Evolutionary conservation across 352 stramenopile genomes (phyloP).

Genomic region (Phytophthora cryptogea): DNA sequence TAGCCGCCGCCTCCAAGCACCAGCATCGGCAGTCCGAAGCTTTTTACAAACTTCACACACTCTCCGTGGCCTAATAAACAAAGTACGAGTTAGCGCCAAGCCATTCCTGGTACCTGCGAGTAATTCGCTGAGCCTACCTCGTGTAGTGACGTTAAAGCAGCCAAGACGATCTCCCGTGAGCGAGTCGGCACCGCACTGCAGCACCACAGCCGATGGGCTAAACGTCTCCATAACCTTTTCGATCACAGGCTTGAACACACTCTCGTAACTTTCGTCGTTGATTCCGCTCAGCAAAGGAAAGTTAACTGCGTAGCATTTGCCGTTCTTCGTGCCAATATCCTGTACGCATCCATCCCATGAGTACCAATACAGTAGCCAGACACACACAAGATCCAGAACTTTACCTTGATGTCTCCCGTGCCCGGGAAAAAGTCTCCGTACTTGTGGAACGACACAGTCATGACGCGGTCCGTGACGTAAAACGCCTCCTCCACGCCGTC

Average conservation of each 20-base stretch:
- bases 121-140: slow-evolving; percentile 79
- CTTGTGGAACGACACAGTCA: slow-evolving; percentile 99
- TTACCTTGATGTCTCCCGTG: slow-evolving; percentile 89
- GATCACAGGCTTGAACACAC: slow-evolving; percentile 98
- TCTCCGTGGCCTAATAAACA: slow-evolving; percentile 44
- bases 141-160: slow-evolving; percentile 97
- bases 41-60: slow-evolving; percentile 83
- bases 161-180: slow-evolving; percentile 96
- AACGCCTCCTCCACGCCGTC: slow-evolving; percentile 98
- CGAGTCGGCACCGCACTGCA: slow-evolving; percentile 98
- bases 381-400: background rate
- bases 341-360: background rate
- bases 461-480: slow-evolving; percentile 96
- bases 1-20: slow-evolving; percentile 87
- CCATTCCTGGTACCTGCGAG: slow-evolving; percentile 84
- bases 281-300: slow-evolving; percentile 96
- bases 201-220: slow-evolving; percentile 90
- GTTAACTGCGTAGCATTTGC: slow-evolving; percentile 96
- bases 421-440: slow-evolving; percentile 99
- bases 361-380: no score
- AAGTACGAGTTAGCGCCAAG: no score
- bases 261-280: slow-evolving; percentile 94
- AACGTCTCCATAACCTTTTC: slow-evolving; percentile 92
- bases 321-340: slow-evolving; percentile 93
- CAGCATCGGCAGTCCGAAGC: slow-evolving; percentile 79